Evolutionary conservation across 306 rosid genomes (phyloP).

Genomic region (Vigna nakashimae): DNA sequence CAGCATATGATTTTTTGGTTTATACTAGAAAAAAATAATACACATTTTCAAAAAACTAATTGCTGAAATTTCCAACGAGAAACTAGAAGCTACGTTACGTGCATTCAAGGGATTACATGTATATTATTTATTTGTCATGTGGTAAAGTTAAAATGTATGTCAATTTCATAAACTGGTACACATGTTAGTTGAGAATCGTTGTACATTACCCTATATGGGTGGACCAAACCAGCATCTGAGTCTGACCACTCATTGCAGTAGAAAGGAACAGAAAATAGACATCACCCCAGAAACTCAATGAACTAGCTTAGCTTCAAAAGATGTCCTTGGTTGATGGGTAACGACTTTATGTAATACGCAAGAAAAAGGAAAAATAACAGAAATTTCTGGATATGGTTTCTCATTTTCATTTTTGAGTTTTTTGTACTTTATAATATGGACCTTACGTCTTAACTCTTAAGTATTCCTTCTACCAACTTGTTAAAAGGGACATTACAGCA

Average conservation of each 20-base stretch:
- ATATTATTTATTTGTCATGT: conserved; percentile 36
- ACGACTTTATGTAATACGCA: conserved; percentile 47
- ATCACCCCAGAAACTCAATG: conserved; percentile 20
- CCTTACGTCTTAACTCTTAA: conserved; percentile 27
- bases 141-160: conserved; percentile 35
- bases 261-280: conserved; percentile 3
- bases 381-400: conserved; percentile 40
- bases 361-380: conserved; percentile 42
- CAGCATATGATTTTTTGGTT: too few relatives aligned
- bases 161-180: conserved; percentile 36
- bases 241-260: conserved; percentile 31
- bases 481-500: conserved; percentile 48
- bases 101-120: background rate
- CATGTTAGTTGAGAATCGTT: conserved; percentile 48
- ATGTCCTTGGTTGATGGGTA: conserved; percentile 51
- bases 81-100: conserved; percentile 26
- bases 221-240: conserved; percentile 47
- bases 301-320: conserved; percentile 51
- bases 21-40: background rate
- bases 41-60: background rate
- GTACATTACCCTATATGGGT: conserved; percentile 50
- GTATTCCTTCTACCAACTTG: conserved; percentile 37
- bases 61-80: conserved; percentile 17
- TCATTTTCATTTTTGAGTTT: background rate
- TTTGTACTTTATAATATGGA: conserved; percentile 2